Base-by-base conservation (phyloP, 345 rosid species). In the Odontarrhena argentea region DNA sequence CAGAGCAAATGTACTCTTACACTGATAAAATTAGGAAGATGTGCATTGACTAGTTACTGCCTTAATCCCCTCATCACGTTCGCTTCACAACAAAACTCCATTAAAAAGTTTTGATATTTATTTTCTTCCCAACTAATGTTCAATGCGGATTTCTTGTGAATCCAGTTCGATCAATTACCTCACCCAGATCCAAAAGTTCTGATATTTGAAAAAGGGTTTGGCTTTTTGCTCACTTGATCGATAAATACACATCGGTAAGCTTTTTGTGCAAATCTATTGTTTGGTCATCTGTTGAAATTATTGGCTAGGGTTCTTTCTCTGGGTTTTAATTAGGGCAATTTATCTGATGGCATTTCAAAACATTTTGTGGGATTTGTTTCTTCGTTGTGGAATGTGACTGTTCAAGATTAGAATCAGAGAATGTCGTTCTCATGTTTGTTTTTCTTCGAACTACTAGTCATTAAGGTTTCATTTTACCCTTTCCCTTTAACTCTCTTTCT, bases 31-130 rank as follows among this genome's bases (percentile, higher is more conserved):
- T 18, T 4, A 55, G 70, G 49, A 65, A 53, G 47, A 25, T 55
- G 36, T 45, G 54, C 68, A 56, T 73, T 73, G 71, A 73, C 76
- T 43, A 64, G 77, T 36, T 28, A 65, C 52, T 55, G 52, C 69
- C n/a, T 54, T 37, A 44, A 54, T 61, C 36, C 22, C 22, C 22
- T 18, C 67, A 34, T 60, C 48, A 61, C 55, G 22, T 18, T 18
- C 22, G 64, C 14, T 59, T 26, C 53, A 43, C 67, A 67, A 36
- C 63, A 52, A 58, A 67, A 9, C 73, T 60, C 52, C 68, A 67
- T 43, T 35, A 37, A 63, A 55, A 50, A 5, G 28, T 55, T 63
- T 15, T 11, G 48, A 47, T 63, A 32, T 30, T 1, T 9, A 4
- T 6, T 10, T 28, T 6, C 28, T 48, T 8, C n/a, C 46, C 35